Base-by-base conservation (phyloP, 257 asterid genomes). In the Solanum pinnatisectum region DNA sequence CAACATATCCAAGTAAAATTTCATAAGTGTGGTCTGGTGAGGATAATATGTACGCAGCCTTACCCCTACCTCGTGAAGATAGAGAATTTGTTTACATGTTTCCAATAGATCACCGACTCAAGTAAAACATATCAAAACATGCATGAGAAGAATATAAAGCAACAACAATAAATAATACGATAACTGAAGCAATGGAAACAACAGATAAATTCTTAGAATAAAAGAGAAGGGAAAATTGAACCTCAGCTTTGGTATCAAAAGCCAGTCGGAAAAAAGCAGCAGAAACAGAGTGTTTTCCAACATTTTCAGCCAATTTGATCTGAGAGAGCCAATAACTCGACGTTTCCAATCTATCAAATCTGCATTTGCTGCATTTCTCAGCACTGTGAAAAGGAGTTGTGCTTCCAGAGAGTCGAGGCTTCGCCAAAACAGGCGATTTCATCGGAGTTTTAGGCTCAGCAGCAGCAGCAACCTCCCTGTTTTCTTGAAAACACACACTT, bases 331-430 rank as follows among this genome's bases (percentile, higher is more conserved):
- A 96, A 60, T 95, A 93, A 1, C 96, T 89, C 1, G 98, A 91
- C 1, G 95, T 91, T 92, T 95, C 98, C 5, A 95, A 94, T 93
- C 78, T 93, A 82, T 95, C 96, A 33, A 91, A 93, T 90, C 96
- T 92, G 90, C 98, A 96, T 87, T 95, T 96, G 94, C 98, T 94
- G 93, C 98, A 96, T 84, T 73, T 94, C 86, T 91, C 95, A 1
- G 96, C 98, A 42, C 93, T 96, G 4, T 42, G 91, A 67, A 89
- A 94, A 39, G 98, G 98, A 27, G 98, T 49, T 0, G 96, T 15
- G 16, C 68, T 94, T 10, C 87, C 88, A 0, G 90, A 56, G 56
- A 89, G 79, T 88, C 93, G 84, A 10, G 92, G 88, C 92, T 90
- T 93, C 37, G 88, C 49, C 22, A 82, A 52, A 40, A 77, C 77